Conservation (phyloP, 1,139 yeast species). For the Pichia sp. region DNA sequence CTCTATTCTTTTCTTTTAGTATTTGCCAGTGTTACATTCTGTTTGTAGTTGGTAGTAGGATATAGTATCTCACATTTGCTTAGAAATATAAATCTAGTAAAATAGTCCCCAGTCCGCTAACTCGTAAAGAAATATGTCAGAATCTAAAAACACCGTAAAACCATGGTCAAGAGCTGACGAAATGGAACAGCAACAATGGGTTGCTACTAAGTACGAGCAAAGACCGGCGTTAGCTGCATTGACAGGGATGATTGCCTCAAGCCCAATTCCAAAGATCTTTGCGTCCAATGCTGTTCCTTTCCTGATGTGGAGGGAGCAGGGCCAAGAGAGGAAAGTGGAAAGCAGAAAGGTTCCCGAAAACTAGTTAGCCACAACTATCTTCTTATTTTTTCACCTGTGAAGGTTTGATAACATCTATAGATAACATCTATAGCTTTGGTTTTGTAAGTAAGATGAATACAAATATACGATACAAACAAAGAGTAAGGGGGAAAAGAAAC, state of each 20-base stretch:
- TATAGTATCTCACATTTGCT: not conserved
- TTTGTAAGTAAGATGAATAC: not conserved
- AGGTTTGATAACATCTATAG: not conserved
- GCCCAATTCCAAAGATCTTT: conserved; percentile 54
- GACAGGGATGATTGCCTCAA: conserved; percentile 55
- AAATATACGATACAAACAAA: not conserved
- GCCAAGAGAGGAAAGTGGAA: conserved; percentile 22
- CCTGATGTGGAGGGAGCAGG: conserved; percentile 38
- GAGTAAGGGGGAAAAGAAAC: not conserved
- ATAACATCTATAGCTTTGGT: too few species aligned
- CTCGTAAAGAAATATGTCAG: not conserved
- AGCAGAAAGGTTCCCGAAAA: conserved; percentile 7
- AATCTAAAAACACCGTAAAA: not conserved
- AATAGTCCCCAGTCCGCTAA: not conserved
- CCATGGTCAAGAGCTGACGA: conserved; percentile 31
- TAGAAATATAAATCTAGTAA: not conserved
- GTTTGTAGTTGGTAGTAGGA: not conserved
- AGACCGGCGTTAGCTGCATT: conserved; percentile 58
- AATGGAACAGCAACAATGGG: conserved; percentile 42
- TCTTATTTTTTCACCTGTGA: not conserved
- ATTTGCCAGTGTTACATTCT: too few species aligned
- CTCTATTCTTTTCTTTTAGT: not conserved
- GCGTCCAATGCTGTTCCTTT: conserved; percentile 58
- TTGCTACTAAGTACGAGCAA: conserved; percentile 41
- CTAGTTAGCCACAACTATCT: not conserved